phyloP scores from a whole-genome alignment of 768 basidiomycete species.

The Sporobolomyces pararoseus region DNA sequence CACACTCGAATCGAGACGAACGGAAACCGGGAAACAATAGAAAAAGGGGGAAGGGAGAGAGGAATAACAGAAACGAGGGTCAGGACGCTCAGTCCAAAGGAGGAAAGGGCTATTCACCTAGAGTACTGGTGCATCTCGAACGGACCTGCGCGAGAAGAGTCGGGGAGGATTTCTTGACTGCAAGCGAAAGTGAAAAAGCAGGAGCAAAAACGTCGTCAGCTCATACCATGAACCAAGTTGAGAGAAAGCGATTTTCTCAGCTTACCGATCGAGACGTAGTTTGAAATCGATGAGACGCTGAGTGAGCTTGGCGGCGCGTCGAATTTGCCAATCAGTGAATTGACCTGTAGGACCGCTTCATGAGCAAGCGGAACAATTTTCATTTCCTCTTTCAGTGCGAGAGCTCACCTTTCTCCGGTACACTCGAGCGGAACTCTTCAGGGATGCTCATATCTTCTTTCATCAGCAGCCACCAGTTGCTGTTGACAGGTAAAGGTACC shows the following conservation, averaged over 20 bases:
- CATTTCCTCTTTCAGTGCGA: not conserved
- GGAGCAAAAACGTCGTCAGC: no score
- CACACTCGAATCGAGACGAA: not conserved
- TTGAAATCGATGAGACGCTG: slow-evolving; percentile 71
- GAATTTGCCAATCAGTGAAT: slow-evolving; percentile 75
- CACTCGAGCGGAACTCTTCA: slow-evolving; percentile 40
- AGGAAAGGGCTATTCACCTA: slow-evolving; percentile 43
- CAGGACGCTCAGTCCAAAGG: slow-evolving; percentile 34
- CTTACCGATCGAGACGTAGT: slow-evolving; percentile 46
- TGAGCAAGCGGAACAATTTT: not conserved
- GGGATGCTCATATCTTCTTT: slow-evolving; percentile 68
- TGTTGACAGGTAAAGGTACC: slow-evolving; percentile 76
- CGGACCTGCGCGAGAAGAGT: slow-evolving; percentile 68
- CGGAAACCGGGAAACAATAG: not conserved
- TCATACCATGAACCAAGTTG: no score
- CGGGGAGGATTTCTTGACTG: slow-evolving; percentile 67
- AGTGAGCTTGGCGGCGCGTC: slow-evolving; percentile 76
- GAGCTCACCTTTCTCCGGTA: slow-evolving; percentile 28
- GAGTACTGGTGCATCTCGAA: slow-evolving; percentile 53
- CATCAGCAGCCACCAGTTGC: slow-evolving; percentile 94
- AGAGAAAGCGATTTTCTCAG: no score
- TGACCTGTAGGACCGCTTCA: slow-evolving; percentile 40
- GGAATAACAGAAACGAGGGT: slow-evolving; percentile 4
- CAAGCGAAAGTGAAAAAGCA: not conserved
- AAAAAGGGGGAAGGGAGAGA: slow-evolving; percentile 7